Percentiles rank a stretch among this genome's conserved stretches.
phyloP scores from a whole-genome alignment of 164 flowering plant species.

The Piper betle region DNA sequence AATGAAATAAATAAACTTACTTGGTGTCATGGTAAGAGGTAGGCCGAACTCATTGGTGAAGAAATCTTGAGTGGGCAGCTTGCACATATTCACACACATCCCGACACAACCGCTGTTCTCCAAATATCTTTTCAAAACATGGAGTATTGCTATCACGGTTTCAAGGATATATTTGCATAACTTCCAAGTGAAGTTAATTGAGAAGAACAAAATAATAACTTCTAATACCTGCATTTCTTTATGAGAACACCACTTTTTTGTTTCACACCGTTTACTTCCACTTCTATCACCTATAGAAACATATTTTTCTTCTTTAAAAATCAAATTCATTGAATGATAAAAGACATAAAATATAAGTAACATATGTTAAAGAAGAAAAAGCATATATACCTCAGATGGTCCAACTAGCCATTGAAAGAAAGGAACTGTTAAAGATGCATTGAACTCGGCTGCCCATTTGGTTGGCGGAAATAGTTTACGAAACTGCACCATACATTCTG shows the following conservation, averaged over 20 bases:
- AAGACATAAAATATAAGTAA: background rate
- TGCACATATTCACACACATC: slow-evolving; percentile 97
- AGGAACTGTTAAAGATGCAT: slow-evolving; percentile 88
- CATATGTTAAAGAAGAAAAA: background rate
- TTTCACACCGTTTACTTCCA: slow-evolving; percentile 79
- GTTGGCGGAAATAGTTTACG: slow-evolving; percentile 93
- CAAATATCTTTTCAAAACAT: slow-evolving; percentile 43
- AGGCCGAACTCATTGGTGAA: slow-evolving; percentile 98
- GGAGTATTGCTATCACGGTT: background rate
- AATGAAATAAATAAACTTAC: slow-evolving; percentile 23
- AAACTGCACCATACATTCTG: slow-evolving; percentile 40
- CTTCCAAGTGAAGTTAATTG: background rate
- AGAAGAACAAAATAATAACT: background rate
- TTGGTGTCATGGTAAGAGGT: slow-evolving; percentile 91
- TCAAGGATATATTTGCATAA: background rate
- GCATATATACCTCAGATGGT: slow-evolving; percentile 73
- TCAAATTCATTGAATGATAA: no score
- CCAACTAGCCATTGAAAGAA: slow-evolving; percentile 98
- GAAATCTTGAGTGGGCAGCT: slow-evolving; percentile 96
- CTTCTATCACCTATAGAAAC: slow-evolving; percentile 60
- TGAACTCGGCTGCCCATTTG: slow-evolving; percentile 90
- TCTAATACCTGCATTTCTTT: slow-evolving; percentile 78
- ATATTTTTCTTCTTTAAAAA: background rate
- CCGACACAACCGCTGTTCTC: slow-evolving; percentile 98
- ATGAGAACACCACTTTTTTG: slow-evolving; percentile 89